Base-by-base conservation (phyloP, 2,329 filamentous ascomycete species). In the Xylaria sp. region DNA sequence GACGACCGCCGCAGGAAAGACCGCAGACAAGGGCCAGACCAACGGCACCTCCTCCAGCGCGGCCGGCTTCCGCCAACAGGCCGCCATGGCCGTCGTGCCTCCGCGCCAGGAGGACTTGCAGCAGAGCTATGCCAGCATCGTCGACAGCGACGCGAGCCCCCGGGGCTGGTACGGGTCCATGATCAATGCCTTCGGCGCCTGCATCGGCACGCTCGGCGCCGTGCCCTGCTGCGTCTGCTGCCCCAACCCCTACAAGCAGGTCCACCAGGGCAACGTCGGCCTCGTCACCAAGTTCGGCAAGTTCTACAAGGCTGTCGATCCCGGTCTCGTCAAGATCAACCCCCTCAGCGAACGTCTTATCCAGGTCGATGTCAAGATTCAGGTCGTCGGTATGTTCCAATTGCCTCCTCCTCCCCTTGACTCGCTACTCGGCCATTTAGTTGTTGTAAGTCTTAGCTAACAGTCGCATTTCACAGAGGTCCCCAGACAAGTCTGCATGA, bases 311-410 rank as follows among this genome's bases (percentile, higher is more conserved):
- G 94, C 96, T 12, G 95, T 98, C 74, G 96, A 99, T 80, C 96
- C 96, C 2, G 96, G 96, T 80, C 90, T 99, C 39, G 94, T 98
- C 82, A 97, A 97, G 86, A 91, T 99, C 86, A 99, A 99, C 84
- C 95, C 95, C 2, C 89, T 98, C 64, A 95, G 92, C 77, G 96
- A 99, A 86, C 89, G 87, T 67, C 87, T 99, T 51, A 91, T 94
- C 75, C 93, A 97, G 77, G 92, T 99, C 79, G 96, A 99, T 81
- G 96, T 99, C 84, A 99, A 98, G 90, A 98, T 98, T 76, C 96
- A 99, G 84, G 98, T 97, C 73, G 94, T 97, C 61, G 76, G 75
- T 77, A 76, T 49, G 75, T 71, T 6, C 36, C 18, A 20, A 49
- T 63, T n/a, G 68, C 51, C 61, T 15, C 6, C 3, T 36, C 25